Evolutionary conservation across 148 eudicot genomes (phyloP).

Genomic region (Silene latifolia): DNA sequence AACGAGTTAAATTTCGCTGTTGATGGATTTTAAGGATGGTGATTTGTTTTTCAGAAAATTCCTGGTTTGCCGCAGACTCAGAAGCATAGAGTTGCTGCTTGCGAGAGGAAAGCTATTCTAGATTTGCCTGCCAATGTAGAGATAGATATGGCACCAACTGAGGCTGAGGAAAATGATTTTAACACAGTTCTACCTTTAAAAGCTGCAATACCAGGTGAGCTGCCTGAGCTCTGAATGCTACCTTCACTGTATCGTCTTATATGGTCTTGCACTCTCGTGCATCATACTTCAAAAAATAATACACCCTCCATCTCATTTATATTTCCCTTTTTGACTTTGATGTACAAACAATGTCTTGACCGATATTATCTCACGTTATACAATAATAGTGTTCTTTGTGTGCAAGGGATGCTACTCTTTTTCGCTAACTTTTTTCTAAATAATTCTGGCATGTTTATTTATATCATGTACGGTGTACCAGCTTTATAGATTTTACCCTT

Average conservation of each 20-base stretch:
- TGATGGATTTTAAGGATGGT: slow-evolving; percentile 37
- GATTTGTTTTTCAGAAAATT: slow-evolving; percentile 29
- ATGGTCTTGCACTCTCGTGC: not conserved
- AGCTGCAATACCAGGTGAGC: slow-evolving; percentile 48
- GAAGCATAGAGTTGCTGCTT: slow-evolving; percentile 33
- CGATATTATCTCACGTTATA: too few species aligned
- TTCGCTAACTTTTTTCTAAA: too few species aligned
- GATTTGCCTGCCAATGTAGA: slow-evolving; percentile 38
- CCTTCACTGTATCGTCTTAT: not conserved
- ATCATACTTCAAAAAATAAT: too few species aligned
- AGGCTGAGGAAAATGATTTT: slow-evolving; percentile 32
- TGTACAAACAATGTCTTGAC: too few species aligned
- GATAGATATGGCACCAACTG: slow-evolving; percentile 35
- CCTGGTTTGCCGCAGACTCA: slow-evolving; percentile 30
- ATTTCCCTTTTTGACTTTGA: too few species aligned
- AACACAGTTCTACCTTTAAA: slow-evolving; percentile 35
- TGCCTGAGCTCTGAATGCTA: slow-evolving; percentile 5
- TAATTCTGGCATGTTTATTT: too few species aligned
- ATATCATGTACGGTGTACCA: too few species aligned
- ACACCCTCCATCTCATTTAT: too few species aligned
- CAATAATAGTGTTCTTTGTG: too few species aligned
- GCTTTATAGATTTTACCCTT: too few species aligned
- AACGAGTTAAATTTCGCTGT: not conserved
- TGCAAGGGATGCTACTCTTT: too few species aligned
- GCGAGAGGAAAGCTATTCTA: slow-evolving; percentile 34